Conservation (phyloP, 1,139 yeast genomes). For the Candida glucosophila region DNA sequence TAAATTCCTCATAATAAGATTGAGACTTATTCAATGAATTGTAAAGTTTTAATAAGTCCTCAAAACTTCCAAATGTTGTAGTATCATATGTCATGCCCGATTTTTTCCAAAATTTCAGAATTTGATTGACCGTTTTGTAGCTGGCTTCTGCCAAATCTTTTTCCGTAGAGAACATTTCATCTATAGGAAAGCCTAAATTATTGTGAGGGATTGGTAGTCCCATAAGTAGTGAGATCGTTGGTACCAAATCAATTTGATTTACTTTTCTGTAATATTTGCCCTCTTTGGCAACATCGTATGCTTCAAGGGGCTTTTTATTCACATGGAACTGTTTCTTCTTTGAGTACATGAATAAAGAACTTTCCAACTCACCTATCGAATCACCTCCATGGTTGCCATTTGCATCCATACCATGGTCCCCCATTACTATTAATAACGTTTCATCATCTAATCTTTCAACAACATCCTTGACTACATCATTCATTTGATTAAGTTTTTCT, state of each 20-base stretch:
- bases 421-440: constrained; percentile 79
- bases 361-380: constrained; percentile 74
- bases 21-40: constrained; percentile 5
- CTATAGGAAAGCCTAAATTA: constrained; percentile 83
- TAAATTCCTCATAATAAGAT: constrained; percentile 10
- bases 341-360: constrained; percentile 78
- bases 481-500: constrained; percentile 73
- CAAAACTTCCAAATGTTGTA: constrained; percentile 18
- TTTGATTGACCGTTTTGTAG: constrained; percentile 46
- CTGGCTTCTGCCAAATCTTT: constrained; percentile 31
- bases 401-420: constrained; percentile 96
- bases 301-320: constrained; percentile 16
- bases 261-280: constrained; percentile 55
- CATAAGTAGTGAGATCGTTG: constrained; percentile 68
- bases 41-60: constrained; percentile 10
- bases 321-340: constrained; percentile 27
- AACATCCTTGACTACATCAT: constrained; percentile 47
- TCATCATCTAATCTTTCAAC: constrained; percentile 57
- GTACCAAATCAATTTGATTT: constrained; percentile 85
- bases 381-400: constrained; percentile 98
- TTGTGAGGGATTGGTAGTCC: constrained; percentile 94
- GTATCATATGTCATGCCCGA: constrained; percentile 15
- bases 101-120: constrained; percentile 39
- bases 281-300: constrained; percentile 34
- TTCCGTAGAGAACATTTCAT: constrained; percentile 49